Evolutionary conservation across 768 basidiomycete species (phyloP), one percentile per base, ranked within the genome.

Genomic region (Boletus edulis): DNA sequence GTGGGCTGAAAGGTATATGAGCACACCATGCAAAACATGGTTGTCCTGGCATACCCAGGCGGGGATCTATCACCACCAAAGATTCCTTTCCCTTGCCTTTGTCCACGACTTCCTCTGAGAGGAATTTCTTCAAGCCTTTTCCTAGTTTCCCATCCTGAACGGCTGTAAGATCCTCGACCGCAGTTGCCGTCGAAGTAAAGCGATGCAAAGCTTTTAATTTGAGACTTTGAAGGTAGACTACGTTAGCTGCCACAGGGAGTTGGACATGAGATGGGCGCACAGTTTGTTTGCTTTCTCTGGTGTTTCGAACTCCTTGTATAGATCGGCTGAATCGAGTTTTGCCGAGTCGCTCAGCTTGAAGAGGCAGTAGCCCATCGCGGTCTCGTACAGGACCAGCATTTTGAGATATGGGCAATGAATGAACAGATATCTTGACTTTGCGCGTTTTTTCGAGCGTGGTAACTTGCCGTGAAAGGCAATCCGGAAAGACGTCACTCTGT

Each of bases 311-410:
- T 95, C 90, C 75, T 89, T 86, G 83, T 87, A 91, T 46, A 98
- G 73, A 73, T 97, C 87, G 52, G 87, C 86, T 61, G 84, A 87
- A 67, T 87, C 83, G 50, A 96, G 76, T 77, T 95, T 97, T 52
- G 89, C 89, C 39, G 91, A 78, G 75, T 94, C 88, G 50, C 87
- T 87, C 60, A 96, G 81, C 75, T 97, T 97, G 86, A 99, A 98
- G 51, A 99, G 88, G 78, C 92, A 94, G 80, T 94, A 98, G 74
- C 96, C 94, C 74, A 96, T 84, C 39, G 94, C 84, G 2, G 94
- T 94, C 78, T 98, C 97, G 77, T 94, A 94, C 60, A 99, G 81
- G 43, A 98, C 95, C 73, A 98, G 83, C 94, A 98, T 98, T 57
- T 65, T 71, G 65, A 49, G 51, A 35, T 56, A 48, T 31, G 20